Percentiles rank a stretch among this genome's conserved stretches.
These are phyloP conservation scores for Maudiozyma saulgeensis DNA, from an alignment of 805 yeast genomes.

Conservation along the genomic window DNA sequence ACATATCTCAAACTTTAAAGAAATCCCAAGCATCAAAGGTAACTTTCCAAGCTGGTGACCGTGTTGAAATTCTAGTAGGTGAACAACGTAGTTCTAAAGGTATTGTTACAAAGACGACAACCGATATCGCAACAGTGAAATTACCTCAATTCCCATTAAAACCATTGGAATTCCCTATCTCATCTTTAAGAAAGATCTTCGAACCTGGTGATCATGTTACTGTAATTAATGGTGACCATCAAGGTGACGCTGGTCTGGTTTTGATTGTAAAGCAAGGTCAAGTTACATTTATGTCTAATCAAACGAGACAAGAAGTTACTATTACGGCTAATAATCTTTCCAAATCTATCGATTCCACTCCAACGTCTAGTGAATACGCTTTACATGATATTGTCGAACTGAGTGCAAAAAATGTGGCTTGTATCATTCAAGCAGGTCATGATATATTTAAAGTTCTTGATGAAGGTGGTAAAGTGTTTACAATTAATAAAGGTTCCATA, in stretches of 20 bases:
- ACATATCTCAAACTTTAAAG: conserved; percentile 80
- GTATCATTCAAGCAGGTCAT: conserved; percentile 82
- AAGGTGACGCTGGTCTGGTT: conserved; percentile 91
- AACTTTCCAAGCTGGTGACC: conserved; percentile 84
- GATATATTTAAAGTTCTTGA: conserved; percentile 73
- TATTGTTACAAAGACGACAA: conserved; percentile 54
- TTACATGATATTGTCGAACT: conserved; percentile 84
- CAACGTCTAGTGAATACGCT: conserved; percentile 67
- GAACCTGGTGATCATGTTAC: conserved; percentile 91
- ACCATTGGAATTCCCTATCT: conserved; percentile 70
- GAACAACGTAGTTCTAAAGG: conserved; percentile 90
- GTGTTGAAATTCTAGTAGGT: conserved; percentile 84
- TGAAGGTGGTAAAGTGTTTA: conserved; percentile 67
- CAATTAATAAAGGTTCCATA: conserved; percentile 73
- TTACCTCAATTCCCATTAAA: conserved; percentile 40
- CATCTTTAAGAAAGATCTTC: conserved; percentile 76
- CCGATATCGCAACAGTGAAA: conserved; percentile 48
- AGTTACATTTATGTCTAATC: conserved; percentile 83
- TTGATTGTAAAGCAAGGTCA: conserved; percentile 74
- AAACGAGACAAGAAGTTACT: conserved; percentile 77
- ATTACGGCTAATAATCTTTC: conserved; percentile 88
- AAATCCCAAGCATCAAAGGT: conserved; percentile 45
- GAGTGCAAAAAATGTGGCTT: conserved; percentile 79
- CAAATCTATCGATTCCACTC: conserved; percentile 83
- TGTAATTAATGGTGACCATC: conserved; percentile 81